Evolutionary conservation across 768 basidiomycete species (phyloP).

Genomic region (Trametes cingulata): DNA sequence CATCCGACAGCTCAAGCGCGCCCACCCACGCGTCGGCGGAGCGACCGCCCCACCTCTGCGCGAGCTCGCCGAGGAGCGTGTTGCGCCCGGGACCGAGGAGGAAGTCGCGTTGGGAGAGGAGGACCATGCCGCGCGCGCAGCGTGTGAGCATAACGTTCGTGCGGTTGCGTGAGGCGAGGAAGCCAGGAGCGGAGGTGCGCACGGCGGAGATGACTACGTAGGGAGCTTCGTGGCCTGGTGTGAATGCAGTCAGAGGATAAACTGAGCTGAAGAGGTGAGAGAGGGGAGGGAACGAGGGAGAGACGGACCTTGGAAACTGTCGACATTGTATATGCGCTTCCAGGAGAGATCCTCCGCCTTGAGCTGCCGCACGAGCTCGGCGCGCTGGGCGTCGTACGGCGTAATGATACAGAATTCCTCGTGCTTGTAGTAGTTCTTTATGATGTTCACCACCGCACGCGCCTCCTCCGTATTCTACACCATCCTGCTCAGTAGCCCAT

Average conservation of each 20-base stretch:
- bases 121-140: slow-evolving; percentile 46
- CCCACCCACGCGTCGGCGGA: slow-evolving; percentile 27
- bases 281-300: not conserved
- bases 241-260: not conserved
- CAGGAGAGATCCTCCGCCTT: slow-evolving; percentile 38
- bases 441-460: slow-evolving; percentile 41
- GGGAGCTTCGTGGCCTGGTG: slow-evolving; percentile 52
- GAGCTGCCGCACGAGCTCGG: slow-evolving; percentile 40
- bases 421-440: slow-evolving; percentile 41
- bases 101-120: slow-evolving; percentile 48
- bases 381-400: slow-evolving; percentile 55
- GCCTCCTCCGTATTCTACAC: slow-evolving; percentile 46
- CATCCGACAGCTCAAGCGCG: not conserved
- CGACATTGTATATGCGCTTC: slow-evolving; percentile 52
- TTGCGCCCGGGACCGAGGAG: slow-evolving; percentile 26
- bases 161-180: slow-evolving; percentile 44
- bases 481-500: not conserved
- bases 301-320: slow-evolving; percentile 52
- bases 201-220: slow-evolving; percentile 55
- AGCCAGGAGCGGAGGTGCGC: slow-evolving; percentile 46
- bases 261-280: not conserved
- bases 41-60: slow-evolving; percentile 33
- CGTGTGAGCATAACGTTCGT: slow-evolving; percentile 50
- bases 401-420: slow-evolving; percentile 50
- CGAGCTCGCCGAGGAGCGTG: slow-evolving; percentile 47